phyloP scores from a whole-genome alignment of 495 filamentous ascomycete species.

The Pseudevernia furfuracea region DNA sequence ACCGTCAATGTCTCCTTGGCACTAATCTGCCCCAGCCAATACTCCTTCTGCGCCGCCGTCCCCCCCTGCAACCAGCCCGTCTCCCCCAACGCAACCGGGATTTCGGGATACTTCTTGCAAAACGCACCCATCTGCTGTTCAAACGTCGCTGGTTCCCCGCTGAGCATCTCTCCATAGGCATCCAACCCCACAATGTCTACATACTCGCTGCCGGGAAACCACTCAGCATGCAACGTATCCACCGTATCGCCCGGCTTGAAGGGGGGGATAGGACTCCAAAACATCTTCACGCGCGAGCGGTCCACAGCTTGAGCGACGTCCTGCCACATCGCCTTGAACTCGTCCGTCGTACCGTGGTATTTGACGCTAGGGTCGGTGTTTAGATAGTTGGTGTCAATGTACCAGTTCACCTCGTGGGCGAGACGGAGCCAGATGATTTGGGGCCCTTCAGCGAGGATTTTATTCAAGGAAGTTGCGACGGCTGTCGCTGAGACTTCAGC shows the following conservation, averaged over 20 bases:
- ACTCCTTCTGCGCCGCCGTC: slow-evolving; percentile 1
- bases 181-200: slow-evolving; percentile 19
- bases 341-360: slow-evolving; percentile 8
- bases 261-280: slow-evolving; percentile 12
- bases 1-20: not conserved
- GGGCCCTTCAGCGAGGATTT: not conserved
- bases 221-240: not conserved
- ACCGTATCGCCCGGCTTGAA: not conserved
- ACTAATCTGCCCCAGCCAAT: slow-evolving; percentile 16
- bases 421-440: slow-evolving; percentile 16
- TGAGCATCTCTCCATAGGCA: not conserved
- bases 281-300: slow-evolving; percentile 17
- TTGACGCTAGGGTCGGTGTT: slow-evolving; percentile 4
- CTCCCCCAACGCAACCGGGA: slow-evolving; percentile 8
- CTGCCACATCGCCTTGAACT: slow-evolving; percentile 17
- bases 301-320: slow-evolving; percentile 4
- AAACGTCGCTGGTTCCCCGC: not conserved
- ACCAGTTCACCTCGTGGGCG: slow-evolving; percentile 23
- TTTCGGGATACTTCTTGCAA: slow-evolving; percentile 1
- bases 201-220: slow-evolving; percentile 14
- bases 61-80: slow-evolving; percentile 16
- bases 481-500: not conserved
- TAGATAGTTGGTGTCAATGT: not conserved
- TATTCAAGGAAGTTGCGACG: not conserved
- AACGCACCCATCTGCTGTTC: not conserved